Evolutionary conservation across 306 rosid species (phyloP), one percentile per base, ranked within the genome.

Genomic region (Cucurbita maxima): DNA sequence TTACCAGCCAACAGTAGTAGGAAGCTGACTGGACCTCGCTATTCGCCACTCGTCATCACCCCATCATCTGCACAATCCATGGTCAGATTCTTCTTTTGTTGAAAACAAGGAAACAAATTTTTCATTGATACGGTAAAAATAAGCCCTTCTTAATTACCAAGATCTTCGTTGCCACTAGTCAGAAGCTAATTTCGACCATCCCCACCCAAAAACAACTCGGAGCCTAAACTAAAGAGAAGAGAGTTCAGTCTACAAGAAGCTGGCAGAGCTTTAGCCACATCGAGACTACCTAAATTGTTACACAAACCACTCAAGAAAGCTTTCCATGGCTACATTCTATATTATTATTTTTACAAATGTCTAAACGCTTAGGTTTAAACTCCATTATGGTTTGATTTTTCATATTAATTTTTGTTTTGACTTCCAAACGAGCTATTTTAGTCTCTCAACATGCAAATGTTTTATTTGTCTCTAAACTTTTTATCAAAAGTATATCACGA

Each of bases 41-140:
- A 75, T 38, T 62, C 14, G 48, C 69, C 13, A 8, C 1, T 1
- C 48, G 5, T 62, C 48, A 60, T 62, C 73, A 48, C 41, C 72
- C 78, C 78, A 75, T 75, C 78, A 75, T 75, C 72, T 75, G 78
- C 73, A 62, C 10, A 12, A 15, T 51, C 30, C 9, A 22, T 16
- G 19, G 22, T 74, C 57, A 74, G 43, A 47, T 57, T 56, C 40
- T 25, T 57, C 1, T 20, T n/a, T n/a, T 64, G 3, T 3, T 0
- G 30, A 19, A 20, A 18, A 1, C 0, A 58, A 25, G n/a, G 8
- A 58, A 25, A 36, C 5, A 7, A 34, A 34, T 1, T 15, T 61
- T 61, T 61, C 68, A 61, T 15, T 61, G 7, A 61, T 61, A 61
- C 0, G 15, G 47, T 37, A 5, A 59, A 13, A 7, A 1, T 0